Evolutionary conservation across 768 basidiomycete species (phyloP).

Genomic region (Mrakia gelida): DNA sequence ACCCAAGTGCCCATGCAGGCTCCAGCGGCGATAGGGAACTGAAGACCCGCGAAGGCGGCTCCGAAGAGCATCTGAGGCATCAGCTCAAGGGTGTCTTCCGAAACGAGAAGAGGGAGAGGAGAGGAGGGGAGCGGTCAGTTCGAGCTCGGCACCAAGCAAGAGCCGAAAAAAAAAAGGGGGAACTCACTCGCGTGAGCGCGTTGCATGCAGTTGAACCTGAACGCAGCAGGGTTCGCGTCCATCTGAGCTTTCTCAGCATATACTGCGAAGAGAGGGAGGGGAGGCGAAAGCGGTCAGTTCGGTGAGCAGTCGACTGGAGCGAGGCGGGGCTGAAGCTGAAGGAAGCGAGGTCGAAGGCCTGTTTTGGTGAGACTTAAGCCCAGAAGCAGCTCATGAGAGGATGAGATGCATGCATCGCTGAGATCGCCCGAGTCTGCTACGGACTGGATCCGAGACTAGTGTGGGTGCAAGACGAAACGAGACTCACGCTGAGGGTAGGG

Average conservation of each 20-base stretch:
- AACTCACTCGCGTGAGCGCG: not conserved
- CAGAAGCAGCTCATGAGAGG: too few species aligned
- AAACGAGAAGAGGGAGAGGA: not conserved
- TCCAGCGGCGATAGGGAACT: not conserved
- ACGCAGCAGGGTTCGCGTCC: not conserved
- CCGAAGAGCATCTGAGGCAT: conserved; percentile 31
- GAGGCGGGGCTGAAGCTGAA: too few species aligned
- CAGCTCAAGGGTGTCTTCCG: not conserved
- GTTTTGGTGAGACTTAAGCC: too few species aligned
- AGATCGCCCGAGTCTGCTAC: too few species aligned
- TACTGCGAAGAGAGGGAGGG: not conserved
- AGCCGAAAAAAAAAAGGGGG: not conserved
- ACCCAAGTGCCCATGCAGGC: not conserved
- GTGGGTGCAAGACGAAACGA: too few species aligned
- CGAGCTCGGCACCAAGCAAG: not conserved
- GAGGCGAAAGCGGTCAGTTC: not conserved
- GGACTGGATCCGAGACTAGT: too few species aligned
- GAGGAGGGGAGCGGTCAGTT: too few species aligned
- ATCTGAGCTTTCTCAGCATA: not conserved
- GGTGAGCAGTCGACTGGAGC: too few species aligned
- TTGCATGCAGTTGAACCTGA: not conserved
- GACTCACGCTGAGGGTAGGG: not conserved
- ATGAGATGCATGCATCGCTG: too few species aligned
- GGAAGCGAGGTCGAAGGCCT: too few species aligned
- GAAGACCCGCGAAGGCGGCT: conserved; percentile 9